phyloP scores from a whole-genome alignment of 1,284 basidiomycete species.

The Trichosporon sp. region DNA sequence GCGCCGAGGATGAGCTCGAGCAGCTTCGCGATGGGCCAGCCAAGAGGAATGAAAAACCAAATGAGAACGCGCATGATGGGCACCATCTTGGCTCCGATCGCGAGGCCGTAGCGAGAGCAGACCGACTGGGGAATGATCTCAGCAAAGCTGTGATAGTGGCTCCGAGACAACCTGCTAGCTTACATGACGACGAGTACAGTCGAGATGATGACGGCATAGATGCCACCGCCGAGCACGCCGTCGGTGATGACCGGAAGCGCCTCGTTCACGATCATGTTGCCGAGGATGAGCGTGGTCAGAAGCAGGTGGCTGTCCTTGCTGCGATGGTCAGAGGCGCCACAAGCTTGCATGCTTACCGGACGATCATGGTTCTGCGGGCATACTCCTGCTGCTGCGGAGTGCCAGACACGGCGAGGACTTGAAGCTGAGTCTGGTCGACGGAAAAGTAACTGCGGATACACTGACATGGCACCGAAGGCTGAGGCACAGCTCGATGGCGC shows the following conservation, averaged over 20 bases:
- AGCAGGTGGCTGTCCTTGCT: conserved; percentile 76
- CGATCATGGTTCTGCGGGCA: conserved; percentile 81
- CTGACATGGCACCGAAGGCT: background rate
- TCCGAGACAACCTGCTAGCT: background rate
- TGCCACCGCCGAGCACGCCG: conserved; percentile 76
- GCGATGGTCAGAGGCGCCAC: conserved; percentile 5
- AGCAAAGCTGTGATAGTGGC: conserved; percentile 30
- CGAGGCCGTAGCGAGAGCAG: conserved; percentile 88
- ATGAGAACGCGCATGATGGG: conserved; percentile 69
- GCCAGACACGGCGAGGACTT: conserved; percentile 80
- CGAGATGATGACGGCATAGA: conserved; percentile 74
- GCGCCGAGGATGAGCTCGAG: conserved; percentile 75
- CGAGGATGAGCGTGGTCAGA: conserved; percentile 76
- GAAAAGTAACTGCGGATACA: conserved; percentile 74
- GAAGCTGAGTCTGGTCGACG: conserved; percentile 87
- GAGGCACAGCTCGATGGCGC: too few species aligned
- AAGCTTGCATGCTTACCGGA: conserved; percentile 59
- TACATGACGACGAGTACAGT: conserved; percentile 77
- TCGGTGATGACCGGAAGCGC: conserved; percentile 84
- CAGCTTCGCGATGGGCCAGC: conserved; percentile 82
- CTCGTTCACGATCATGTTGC: conserved; percentile 88
- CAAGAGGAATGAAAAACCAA: conserved; percentile 66
- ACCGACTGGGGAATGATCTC: conserved; percentile 65
- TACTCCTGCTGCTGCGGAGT: conserved; percentile 77
- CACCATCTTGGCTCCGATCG: conserved; percentile 85